Evolutionary conservation across 1,139 yeast genomes (phyloP), one percentile per base, ranked within the genome.

Genomic region (Geotrichum klebahnii): DNA sequence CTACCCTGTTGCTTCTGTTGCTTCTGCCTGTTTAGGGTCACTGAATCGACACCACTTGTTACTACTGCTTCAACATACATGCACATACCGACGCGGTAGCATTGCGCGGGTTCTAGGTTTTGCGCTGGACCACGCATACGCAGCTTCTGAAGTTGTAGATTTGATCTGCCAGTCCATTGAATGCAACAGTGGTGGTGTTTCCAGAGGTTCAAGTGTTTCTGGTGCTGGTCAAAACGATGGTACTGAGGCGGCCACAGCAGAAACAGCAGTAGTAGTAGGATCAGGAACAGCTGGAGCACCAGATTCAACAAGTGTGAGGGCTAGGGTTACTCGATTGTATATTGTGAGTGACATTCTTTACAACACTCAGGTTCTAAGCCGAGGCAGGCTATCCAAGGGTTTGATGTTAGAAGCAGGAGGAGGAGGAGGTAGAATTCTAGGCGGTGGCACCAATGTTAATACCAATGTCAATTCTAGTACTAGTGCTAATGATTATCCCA

Each of bases 51-150:
- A 48, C 19, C 65, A 62, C 42, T 48, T 62, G 37, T 50, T 52
- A 29, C 52, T 59, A 12, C 58, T 63, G 14, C 51, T 62, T 32
- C 59, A 57, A 45, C 58, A 61, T 44, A 54, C 57, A n/a, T 37
- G 10, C 24, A 53, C 63, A 12, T 47, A 51, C 40, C 57, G 63
- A 14, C 53, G 68, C 16, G 65, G 67, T 9, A 55, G 62, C 8
- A 61, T 65, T 22, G 68, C 67, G 3, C 57, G 67, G 9, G 56
- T 61, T 23, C 61, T 59, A 57, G 64, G 63, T 9, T 65, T 65
- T 57, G 67, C 65, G 10, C 52, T 63, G 29, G 57, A 60, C 17
- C 59, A 63, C 47, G 57, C 58, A 12, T 42, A 47, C 22, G 58
- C 58, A 9, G 59, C 63, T 6, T 51, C 46, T 10, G 66, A 63